Conservation (phyloP, 257 asterid genomes). For the Oldenlandia corymbosa region DNA sequence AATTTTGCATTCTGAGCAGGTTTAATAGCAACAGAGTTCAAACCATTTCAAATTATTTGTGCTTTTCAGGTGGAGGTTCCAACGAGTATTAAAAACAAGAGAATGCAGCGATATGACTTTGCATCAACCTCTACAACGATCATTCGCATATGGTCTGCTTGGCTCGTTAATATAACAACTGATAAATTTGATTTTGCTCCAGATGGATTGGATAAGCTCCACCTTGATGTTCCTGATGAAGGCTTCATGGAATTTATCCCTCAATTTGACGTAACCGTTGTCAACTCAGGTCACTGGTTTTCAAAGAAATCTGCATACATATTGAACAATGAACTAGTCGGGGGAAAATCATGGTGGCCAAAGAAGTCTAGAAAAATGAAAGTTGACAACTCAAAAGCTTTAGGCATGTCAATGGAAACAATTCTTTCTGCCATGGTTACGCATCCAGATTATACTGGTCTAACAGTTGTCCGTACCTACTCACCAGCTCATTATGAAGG, state of each 20-base stretch:
- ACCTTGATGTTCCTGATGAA: conserved; percentile 4
- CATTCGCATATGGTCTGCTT: conserved; percentile 2
- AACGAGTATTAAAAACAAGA: not conserved
- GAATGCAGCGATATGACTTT: conserved; percentile 4
- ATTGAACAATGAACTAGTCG: conserved; percentile 3
- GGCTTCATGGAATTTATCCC: not conserved
- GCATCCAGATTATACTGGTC: conserved; percentile 3
- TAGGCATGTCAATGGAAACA: conserved; percentile 1
- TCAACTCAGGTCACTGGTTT: conserved; percentile 1
- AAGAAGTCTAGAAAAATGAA: conserved; percentile 1
- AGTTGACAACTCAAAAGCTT: not conserved
- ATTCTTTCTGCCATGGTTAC: not conserved
- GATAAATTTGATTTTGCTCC: conserved; percentile 7
- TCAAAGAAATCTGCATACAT: not conserved
- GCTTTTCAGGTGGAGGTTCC: conserved; percentile 8
- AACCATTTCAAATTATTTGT: too few species aligned
- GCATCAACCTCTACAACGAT: conserved; percentile 4
- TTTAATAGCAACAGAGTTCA: too few species aligned
- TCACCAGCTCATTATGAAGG: conserved; percentile 8
- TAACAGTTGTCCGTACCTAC: not conserved
- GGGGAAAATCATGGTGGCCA: not conserved
- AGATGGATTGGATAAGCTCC: conserved; percentile 2
- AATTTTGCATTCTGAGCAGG: not conserved
- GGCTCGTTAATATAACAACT: not conserved
- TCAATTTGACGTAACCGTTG: not conserved